Evolutionary conservation across 176 grass and related monocot genomes (phyloP).

Genomic region (Oropetium thomaeum): DNA sequence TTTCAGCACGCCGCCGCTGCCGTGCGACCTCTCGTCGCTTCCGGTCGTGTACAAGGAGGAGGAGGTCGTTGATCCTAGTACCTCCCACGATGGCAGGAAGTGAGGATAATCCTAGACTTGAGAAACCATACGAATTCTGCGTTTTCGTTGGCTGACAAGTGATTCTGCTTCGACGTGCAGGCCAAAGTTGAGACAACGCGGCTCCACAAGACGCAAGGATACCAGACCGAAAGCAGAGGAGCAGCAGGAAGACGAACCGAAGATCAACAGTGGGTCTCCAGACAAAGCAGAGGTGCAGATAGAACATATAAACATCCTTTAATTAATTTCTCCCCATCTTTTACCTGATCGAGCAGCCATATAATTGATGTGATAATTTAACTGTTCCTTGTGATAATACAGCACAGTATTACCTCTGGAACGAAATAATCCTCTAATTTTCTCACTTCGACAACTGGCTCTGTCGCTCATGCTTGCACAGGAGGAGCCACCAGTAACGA

Average conservation of each 20-base stretch:
- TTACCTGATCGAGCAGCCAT: background rate
- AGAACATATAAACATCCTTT: background rate
- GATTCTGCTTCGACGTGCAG: background rate
- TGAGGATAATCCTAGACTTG: background rate
- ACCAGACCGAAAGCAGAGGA: constrained; percentile 20
- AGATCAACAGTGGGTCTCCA: background rate
- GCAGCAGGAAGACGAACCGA: background rate
- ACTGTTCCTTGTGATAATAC: background rate
- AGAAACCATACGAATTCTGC: background rate
- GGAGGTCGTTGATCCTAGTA: background rate
- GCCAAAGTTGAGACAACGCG: constrained; percentile 17
- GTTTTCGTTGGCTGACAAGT: background rate
- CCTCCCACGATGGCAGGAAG: constrained; percentile 32
- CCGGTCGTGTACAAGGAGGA: constrained; percentile 48
- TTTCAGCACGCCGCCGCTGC: constrained; percentile 37
- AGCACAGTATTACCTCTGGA: background rate
- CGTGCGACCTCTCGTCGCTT: constrained; percentile 40
- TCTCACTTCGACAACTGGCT: background rate
- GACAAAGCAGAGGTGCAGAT: constrained; percentile 15
- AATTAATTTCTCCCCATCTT: background rate
- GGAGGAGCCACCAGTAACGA: background rate
- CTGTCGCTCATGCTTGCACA: background rate
- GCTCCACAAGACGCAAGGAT: constrained; percentile 31
- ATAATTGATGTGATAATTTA: background rate
- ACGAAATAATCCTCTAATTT: background rate